Evolutionary conservation across 345 rosid species (phyloP).

Genomic region (Alliaria petiolata): DNA sequence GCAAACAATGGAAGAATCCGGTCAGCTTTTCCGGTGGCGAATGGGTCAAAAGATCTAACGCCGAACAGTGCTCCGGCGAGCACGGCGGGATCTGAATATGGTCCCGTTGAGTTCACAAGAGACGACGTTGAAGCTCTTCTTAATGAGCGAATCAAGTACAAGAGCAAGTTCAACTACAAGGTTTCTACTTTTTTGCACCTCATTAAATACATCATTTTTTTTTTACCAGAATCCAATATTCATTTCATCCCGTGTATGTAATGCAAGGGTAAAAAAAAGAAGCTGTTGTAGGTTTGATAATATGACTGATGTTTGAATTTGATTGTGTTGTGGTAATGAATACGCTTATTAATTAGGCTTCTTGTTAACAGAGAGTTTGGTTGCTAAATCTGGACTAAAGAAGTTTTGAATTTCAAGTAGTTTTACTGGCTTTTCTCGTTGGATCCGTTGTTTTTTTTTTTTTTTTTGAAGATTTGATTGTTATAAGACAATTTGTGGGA

Average conservation of each 20-base stretch:
- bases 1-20: constrained; percentile 48
- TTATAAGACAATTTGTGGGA: constrained; percentile 21
- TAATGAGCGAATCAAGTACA: constrained; percentile 53
- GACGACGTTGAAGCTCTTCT: constrained; percentile 63
- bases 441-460: constrained; percentile 27
- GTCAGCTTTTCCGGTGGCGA: constrained; percentile 45
- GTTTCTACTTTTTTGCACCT: constrained; percentile 33
- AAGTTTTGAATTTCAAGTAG: not conserved
- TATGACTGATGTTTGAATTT: no score
- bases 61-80: constrained; percentile 52
- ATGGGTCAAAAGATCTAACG: constrained; percentile 58
- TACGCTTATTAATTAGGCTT: not conserved
- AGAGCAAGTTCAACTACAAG: constrained; percentile 84
- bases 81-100: constrained; percentile 57
- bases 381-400: not conserved
- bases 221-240: not conserved
- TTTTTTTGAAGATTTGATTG: constrained; percentile 7
- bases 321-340: not conserved
- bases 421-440: constrained; percentile 24
- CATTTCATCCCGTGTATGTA: not conserved
- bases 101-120: constrained; percentile 57
- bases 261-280: no score
- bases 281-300: not conserved
- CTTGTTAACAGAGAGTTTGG: not conserved
- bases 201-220: not conserved